These are phyloP conservation scores for Phaseolus coccineus DNA, from an alignment of 331 rosid genomes.

Conservation along the genomic window DNA sequence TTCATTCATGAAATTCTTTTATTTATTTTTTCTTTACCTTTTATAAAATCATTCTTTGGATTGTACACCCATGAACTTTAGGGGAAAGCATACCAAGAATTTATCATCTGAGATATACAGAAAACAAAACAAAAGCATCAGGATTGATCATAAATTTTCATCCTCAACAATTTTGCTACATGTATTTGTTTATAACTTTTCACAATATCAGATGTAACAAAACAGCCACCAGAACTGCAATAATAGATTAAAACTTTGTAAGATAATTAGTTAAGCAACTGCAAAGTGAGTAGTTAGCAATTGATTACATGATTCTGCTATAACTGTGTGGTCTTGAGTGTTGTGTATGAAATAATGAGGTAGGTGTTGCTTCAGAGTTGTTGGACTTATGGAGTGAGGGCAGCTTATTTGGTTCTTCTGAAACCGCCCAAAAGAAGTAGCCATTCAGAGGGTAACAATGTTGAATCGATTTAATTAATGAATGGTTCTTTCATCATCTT, in stretches of 20 bases:
- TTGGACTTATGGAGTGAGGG: constrained; percentile 16
- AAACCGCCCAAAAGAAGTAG: background rate
- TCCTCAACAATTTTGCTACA: background rate
- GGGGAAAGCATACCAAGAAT: background rate
- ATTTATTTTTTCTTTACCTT: constrained; percentile 33
- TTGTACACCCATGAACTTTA: constrained; percentile 19
- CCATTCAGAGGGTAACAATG: background rate
- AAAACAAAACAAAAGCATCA: background rate
- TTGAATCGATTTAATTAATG: constrained; percentile 7
- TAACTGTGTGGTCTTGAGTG: background rate
- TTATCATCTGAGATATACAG: background rate
- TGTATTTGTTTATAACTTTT: background rate
- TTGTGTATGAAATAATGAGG: constrained; percentile 6
- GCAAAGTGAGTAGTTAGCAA: background rate
- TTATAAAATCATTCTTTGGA: constrained; percentile 21
- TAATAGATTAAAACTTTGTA: background rate
- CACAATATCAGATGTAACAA: background rate
- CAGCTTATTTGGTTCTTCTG: constrained; percentile 27
- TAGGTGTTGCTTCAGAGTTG: background rate
- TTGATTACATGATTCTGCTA: background rate
- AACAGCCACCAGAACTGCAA: background rate
- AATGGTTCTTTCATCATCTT: background rate
- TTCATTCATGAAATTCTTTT: constrained; percentile 42
- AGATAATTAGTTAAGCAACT: background rate
- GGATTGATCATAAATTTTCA: background rate